phyloP scores from a whole-genome alignment of 352 stramenopile species.

The Phytopythium chamaehyphon region DNA sequence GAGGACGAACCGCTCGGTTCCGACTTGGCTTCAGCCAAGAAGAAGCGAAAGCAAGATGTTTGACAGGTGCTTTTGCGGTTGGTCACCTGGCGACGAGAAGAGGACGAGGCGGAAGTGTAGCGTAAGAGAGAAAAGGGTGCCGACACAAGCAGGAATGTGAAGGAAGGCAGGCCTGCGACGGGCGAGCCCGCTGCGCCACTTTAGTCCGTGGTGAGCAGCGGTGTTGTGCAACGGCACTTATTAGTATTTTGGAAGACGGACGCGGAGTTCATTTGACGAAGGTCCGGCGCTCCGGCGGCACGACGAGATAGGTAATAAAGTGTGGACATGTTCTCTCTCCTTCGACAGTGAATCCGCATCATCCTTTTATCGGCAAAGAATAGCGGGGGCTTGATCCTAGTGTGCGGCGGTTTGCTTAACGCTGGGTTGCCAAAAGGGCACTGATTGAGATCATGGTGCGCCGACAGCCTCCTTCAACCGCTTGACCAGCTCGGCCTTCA shows the following conservation, averaged over 20 bases:
- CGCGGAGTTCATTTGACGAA: conserved; percentile 1
- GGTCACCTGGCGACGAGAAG: background rate
- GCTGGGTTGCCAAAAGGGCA: background rate
- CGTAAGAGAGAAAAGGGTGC: background rate
- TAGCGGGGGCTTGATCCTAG: background rate
- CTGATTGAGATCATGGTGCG: conserved; percentile 16
- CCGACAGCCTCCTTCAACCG: conserved; percentile 69
- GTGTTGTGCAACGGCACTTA: conserved; percentile 1
- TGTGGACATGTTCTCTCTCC: conserved; percentile 5
- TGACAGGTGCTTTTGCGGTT: conserved; percentile 14
- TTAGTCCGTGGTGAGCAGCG: too few relatives aligned
- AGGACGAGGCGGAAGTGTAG: background rate
- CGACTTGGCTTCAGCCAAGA: conserved; percentile 34
- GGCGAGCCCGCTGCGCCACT: background rate
- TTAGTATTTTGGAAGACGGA: conserved; percentile 8
- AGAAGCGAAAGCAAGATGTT: conserved; percentile 77
- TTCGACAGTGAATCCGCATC: background rate
- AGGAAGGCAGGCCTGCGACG: background rate
- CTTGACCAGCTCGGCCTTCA: conserved; percentile 81
- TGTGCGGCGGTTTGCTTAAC: background rate
- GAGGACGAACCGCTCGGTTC: conserved; percentile 38
- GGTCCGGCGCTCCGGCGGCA: conserved; percentile 1
- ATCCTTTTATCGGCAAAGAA: background rate
- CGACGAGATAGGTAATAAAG: conserved; percentile 7
- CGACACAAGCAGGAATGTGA: background rate